Conservation (phyloP, 139 green algal genomes). For the Asterochloris sp. region DNA sequence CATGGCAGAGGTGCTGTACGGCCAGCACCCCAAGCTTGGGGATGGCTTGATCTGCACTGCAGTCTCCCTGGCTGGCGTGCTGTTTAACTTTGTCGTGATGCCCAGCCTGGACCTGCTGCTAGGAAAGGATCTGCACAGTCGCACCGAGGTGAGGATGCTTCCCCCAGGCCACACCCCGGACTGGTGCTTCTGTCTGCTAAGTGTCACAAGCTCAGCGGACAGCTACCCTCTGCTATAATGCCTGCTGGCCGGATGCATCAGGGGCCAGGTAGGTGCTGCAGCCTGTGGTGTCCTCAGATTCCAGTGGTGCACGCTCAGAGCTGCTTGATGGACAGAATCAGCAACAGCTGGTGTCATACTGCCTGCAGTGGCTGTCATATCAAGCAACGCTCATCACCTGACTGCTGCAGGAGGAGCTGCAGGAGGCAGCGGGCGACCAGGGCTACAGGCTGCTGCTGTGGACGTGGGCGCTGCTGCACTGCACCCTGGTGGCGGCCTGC, state of each 20-base stretch:
- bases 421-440: conserved; percentile 7
- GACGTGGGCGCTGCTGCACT: conserved; percentile 6
- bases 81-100: conserved; percentile 41
- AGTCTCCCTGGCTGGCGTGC: conserved; percentile 27
- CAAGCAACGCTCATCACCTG: no score
- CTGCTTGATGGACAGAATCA: no score
- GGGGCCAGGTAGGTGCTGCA: no score
- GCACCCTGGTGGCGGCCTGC: neutral
- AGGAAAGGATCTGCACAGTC: conserved; percentile 21
- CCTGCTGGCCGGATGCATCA: no score
- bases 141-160: neutral
- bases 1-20: neutral
- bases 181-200: no score
- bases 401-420: neutral
- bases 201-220: no score
- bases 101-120: conserved; percentile 36
- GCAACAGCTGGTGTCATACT: no score
- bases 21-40: neutral
- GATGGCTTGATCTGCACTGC: conserved; percentile 17
- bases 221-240: no score
- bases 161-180: neutral
- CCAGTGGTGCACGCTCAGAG: no score
- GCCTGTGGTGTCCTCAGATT: no score
- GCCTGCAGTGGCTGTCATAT: no score
- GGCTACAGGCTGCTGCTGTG: conserved; percentile 10